Base-by-base conservation (phyloP, 1,284 basidiomycete species). In the Amylostereum areolatum region DNA sequence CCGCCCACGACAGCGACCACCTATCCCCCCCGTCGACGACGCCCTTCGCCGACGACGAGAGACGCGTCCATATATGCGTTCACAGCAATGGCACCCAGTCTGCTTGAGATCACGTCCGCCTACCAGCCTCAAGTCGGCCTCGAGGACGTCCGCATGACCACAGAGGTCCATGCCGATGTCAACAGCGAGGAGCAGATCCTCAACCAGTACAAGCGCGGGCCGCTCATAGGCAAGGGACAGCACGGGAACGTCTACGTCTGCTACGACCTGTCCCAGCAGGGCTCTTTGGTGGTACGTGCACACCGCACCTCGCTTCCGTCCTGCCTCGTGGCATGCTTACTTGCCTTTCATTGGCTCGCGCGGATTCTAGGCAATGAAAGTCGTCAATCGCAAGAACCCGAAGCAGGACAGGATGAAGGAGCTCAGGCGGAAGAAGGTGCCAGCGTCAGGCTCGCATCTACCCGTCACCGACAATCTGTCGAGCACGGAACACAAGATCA, bases 161-260 rank as follows among this genome's bases (percentile, higher is more conserved):
- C 74, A 51, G 71, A 73, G 46, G 65, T 80, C 25, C 60, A 68
- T 46, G 63, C 70, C 51, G 64, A 65, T 59, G 60, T 47, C 67
- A 52, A 51, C 41, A 37, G 46, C 57, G 62, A 68, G 28, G 52
- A 47, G 9, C 40, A 48, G 52, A 52, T 57, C 24, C 31, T 92
- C 60, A 93, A 93, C 68, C 85, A 91, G 63, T 92, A 92, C 64
- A 69, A 81, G 56, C 81, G 90, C 52, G 72, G 75, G 49, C 70
- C 76, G 47, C 77, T 77, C 60, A 81, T 93, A 25, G 90, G 90
- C 9, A 78, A 76, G 50, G 90, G 90, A 4, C 88, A 90, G 61
- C 90, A 93, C 63, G 90, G 90, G 37, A 80, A 84, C 59, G 90
- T 93, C 50, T 84, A 80, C 62, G 71, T 85, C 3, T 89, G 86